phyloP scores from a whole-genome alignment of 1,284 basidiomycete species.

The Cutaneotrichosporon mucoides region DNA sequence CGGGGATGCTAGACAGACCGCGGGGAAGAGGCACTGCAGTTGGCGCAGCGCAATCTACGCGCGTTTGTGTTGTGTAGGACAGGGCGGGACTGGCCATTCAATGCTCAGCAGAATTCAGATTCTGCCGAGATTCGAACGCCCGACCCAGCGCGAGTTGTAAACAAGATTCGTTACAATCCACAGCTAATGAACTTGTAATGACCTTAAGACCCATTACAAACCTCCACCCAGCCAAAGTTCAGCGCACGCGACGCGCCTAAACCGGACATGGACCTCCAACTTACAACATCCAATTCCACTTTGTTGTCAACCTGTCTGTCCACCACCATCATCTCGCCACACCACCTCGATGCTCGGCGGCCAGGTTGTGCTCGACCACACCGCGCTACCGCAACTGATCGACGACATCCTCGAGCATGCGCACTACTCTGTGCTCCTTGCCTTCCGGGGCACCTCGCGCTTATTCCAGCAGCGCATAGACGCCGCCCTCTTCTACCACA shows the following conservation, averaged over 20 bases:
- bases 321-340: background rate
- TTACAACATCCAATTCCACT: too few species aligned
- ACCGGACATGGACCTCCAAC: background rate
- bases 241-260: background rate
- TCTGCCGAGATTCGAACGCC: too few species aligned
- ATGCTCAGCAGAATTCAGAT: too few species aligned
- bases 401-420: constrained; percentile 3
- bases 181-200: background rate
- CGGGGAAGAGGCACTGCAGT: too few species aligned
- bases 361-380: constrained; percentile 6
- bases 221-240: background rate
- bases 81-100: too few species aligned
- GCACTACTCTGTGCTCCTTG: background rate
- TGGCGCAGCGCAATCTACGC: too few species aligned
- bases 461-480: constrained; percentile 1
- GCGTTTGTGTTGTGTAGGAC: too few species aligned
- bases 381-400: constrained; percentile 1
- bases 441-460: constrained; percentile 2
- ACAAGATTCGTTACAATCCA: background rate
- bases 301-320: background rate
- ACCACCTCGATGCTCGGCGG: background rate
- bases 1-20: too few species aligned
- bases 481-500: constrained; percentile 6
- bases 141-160: background rate
- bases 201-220: background rate